Base-by-base conservation (phyloP, 1,284 basidiomycete species). In the Tilletia indica region DNA sequence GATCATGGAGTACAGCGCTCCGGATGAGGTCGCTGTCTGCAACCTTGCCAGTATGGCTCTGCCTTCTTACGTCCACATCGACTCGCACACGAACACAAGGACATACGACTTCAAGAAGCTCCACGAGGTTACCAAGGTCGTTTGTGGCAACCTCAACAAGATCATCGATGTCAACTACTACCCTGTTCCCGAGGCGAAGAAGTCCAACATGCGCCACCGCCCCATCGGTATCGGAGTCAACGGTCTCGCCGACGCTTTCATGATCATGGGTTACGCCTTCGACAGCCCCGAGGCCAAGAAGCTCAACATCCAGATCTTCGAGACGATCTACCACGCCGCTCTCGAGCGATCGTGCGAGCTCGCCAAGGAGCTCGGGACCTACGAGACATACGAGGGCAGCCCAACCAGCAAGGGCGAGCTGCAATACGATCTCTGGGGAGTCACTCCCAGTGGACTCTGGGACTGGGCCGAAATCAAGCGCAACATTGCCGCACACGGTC, bases 191-290 rank as follows among this genome's bases (percentile, higher is more conserved):
- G 94, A 97, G 85, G 94, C 97, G 19, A 90, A 90, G 73, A 90
- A 89, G 74, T 97, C 94, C 67, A 99, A 99, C 89, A 92, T 93
- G 90, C 94, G 96, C 76, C 94, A 99, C 86, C 92, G 97, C 69
- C 97, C 97, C 70, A 95, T 99, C 78, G 97, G 97, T 81, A 88
- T 99, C 80, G 97, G 97, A 85, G 95, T 99, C 73, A 94, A 99
- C 85, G 97, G 97, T 86, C 91, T 99, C 63, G 97, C 97, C 16
- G 97, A 99, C 82, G 89, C 96, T 0, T 99, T 99, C 88, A 98
- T 98, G 94, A 92, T 92, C 66, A 89, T 99, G 51, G 93, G 92
- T 76, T 90, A 97, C 88, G 93, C 97, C 0, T 99, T 99, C 85
- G 96, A 99, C 82, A 95, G 93, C 11, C 88, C 88, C 25, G 91